Evolutionary conservation across 2,329 filamentous ascomycete species (phyloP), one percentile per base, ranked within the genome.

Genomic region (Leptosphaerulina australis): DNA sequence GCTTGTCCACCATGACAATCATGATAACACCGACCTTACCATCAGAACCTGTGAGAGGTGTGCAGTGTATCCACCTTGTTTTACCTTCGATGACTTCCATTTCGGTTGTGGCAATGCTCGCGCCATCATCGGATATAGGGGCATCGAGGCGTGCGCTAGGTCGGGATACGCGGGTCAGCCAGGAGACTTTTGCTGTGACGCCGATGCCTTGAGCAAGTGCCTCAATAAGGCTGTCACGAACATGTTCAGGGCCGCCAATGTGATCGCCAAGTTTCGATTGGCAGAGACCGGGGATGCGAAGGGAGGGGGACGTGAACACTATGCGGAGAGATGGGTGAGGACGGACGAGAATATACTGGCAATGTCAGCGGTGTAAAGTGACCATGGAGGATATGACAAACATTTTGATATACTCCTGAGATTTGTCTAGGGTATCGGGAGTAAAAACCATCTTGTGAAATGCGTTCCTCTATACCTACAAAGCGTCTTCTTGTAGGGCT

Each of bases 21-120:
- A 91, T 88, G 86, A 87, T 90, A 0, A 89, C 87, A 24, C 88
- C 88, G 0, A 90, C 81, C 4, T 81, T 77, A 1, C 83, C 83
- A 60, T 86, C 85, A 21, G 79, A 80, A 2, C 86, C 87, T 2
- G 87, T 68, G 2, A 91, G 73, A 2, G 88, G 88, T 11, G 87
- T 90, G 62, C 86, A 88, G 67, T 91, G 88, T 21, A 91, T 86
- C 87, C 87, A 91, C 35, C 87, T 80, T 38, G 81, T 79, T 28
- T 85, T 79, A 1, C 86, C 87, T 30, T 81, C 74, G 17, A 53
- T 25, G 11, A 38, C 9, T 0, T 44, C 31, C 38, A 28, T 5
- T n/a, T 45, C 29, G 3, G 20, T 14, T 28, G 47, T 38, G 12
- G 35, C 14, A 28, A 49, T 33, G 29, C 44, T 49, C 2, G 53